Percentiles rank a stretch among this genome's conserved stretches.
Evolutionary conservation across 345 rosid genomes (phyloP).

Genomic region (Brassica cretica): DNA sequence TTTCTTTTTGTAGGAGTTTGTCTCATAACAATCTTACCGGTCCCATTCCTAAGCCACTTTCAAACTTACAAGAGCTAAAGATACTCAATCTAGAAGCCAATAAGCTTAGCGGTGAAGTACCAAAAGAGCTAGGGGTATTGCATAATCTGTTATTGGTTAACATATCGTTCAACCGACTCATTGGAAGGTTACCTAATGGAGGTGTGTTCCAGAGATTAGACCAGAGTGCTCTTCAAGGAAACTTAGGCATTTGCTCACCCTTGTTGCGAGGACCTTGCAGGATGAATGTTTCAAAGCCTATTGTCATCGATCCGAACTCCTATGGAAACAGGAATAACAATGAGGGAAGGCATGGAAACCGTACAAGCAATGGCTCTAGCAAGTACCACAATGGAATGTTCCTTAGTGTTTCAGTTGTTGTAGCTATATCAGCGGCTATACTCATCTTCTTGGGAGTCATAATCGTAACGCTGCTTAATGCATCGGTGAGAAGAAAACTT

Average conservation of each 20-base stretch:
- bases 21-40: slow-evolving; percentile 74
- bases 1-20: slow-evolving; percentile 60
- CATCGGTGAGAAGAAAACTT: slow-evolving; percentile 62
- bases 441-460: slow-evolving; percentile 67
- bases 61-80: slow-evolving; percentile 65
- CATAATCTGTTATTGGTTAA: slow-evolving; percentile 75
- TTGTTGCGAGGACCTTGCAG: slow-evolving; percentile 79
- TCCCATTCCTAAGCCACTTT: slow-evolving; percentile 63
- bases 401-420: slow-evolving; percentile 76
- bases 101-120: slow-evolving; percentile 74
- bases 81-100: slow-evolving; percentile 74
- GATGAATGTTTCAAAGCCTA: slow-evolving; percentile 79
- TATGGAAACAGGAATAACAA: slow-evolving; percentile 37
- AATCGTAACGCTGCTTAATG: slow-evolving; percentile 59
- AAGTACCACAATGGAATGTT: slow-evolving; percentile 47
- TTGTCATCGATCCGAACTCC: slow-evolving; percentile 70
- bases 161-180: slow-evolving; percentile 69
- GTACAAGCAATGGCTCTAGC: slow-evolving; percentile 21
- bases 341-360: slow-evolving; percentile 33
- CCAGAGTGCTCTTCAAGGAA: slow-evolving; percentile 77
- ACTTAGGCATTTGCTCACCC: slow-evolving; percentile 84
- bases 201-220: slow-evolving; percentile 82
- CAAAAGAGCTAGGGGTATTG: slow-evolving; percentile 61
- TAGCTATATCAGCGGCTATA: slow-evolving; percentile 73
- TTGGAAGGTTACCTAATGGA: slow-evolving; percentile 69